A percentile compares a stretch with the other conserved stretches of the same genome.
Evolutionary conservation across 2,329 filamentous ascomycete species (phyloP).

Genomic region (Sarocladium kiliense): DNA sequence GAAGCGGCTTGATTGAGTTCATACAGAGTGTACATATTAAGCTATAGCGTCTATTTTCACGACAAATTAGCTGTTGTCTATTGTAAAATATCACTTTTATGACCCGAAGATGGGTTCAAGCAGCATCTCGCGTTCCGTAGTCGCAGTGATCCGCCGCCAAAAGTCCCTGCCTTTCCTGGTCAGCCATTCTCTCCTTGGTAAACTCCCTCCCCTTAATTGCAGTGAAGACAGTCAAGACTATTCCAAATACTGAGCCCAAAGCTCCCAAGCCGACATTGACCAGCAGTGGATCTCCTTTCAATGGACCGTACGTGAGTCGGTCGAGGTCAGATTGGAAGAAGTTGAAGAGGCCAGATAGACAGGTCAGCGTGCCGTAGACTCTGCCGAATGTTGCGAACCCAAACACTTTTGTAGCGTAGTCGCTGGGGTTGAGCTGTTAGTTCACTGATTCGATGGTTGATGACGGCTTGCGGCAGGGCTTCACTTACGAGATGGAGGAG

Average conservation of each 20-base stretch:
- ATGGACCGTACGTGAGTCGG: conserved; percentile 57
- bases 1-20: no score
- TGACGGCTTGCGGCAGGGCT: not conserved
- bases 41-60: no score
- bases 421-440: conserved; percentile 27
- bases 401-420: conserved; percentile 76
- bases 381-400: conserved; percentile 77
- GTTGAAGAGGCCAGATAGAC: conserved; percentile 65
- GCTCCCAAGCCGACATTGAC: conserved; percentile 56
- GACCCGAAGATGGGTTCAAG: not conserved
- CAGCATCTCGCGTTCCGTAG: not conserved
- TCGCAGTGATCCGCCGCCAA: not conserved
- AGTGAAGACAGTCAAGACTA: conserved; percentile 51
- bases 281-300: conserved; percentile 56
- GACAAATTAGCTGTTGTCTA: no score
- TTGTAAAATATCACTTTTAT: no score
- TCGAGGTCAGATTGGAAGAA: conserved; percentile 68
- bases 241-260: conserved; percentile 49
- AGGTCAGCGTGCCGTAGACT: conserved; percentile 72
- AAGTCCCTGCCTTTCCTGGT: not conserved
- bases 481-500: conserved; percentile 59
- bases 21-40: no score
- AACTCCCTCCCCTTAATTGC: conserved; percentile 14
- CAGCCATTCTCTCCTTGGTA: not conserved
- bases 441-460: not conserved